Evolutionary conservation across 2,329 filamentous ascomycete genomes (phyloP), one percentile per base, ranked within the genome.

Genomic region (Colletotrichum graminicola): DNA sequence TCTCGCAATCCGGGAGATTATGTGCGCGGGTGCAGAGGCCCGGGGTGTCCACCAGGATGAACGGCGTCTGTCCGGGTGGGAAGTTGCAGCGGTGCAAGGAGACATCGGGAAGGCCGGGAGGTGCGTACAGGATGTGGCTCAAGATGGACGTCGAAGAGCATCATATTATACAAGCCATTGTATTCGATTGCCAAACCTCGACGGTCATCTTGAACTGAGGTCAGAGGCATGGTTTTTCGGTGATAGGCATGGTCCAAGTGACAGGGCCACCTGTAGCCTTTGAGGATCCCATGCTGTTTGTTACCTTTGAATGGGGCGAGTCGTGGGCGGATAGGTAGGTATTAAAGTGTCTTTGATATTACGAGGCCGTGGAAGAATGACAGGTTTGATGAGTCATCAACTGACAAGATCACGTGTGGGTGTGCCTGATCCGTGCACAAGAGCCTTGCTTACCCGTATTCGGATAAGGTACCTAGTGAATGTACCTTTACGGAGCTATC

Each of bases 361-460:
- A 7, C 34, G 36, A 14, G 36, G 4, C 12, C 10, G 12, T 14
- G 12, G 36, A 14, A 14, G 36, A 39, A 39, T 39, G 36, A 14
- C 3, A 14, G 36, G 14, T 12, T 14, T 3, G 12, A 39, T 39
- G 36, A 39, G 3, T 12, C 39, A 41, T 41, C 39, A 39, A 41
- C 18, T 5, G 4, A 14, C 3, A 6, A 1, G 39, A 18, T 18
- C 39, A 41, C 14, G 39, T 18, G 39, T 29, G 29, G 29, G 4
- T 7, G 6, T 34, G 36, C 36, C 7, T 39, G 11, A 41, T 41
- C 14, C 39, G 39, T 41, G 14, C 39, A 16, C 29, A 29, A 29
- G 29, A 29, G 61, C 47, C 61, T 47, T 63, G 60, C 47, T 23
- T 18, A 63, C 41, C 47, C 47, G 34, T 32, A 47, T 34, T 23